Evolutionary conservation across 108 stramenopile genomes (phyloP).

Genomic region (Skeletonema potamos): DNA sequence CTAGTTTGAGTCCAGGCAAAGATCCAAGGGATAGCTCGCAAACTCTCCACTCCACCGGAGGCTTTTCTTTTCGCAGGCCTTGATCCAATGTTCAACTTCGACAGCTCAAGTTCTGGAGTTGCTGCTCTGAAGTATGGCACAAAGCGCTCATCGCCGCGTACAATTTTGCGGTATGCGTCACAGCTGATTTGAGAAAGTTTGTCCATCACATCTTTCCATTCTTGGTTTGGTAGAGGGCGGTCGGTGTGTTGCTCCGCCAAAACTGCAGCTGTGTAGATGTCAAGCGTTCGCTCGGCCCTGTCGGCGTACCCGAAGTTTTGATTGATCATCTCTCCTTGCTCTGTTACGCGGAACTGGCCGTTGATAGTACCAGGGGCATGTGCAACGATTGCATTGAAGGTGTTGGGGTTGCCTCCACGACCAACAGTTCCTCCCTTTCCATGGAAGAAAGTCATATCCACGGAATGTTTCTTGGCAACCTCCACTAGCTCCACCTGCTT

Average conservation of each 20-base stretch:
- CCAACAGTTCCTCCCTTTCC: conserved; percentile 82
- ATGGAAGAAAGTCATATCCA: conserved; percentile 88
- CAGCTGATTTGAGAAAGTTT: conserved; percentile 84
- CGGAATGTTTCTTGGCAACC: conserved; percentile 63
- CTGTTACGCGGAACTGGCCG: conserved; percentile 97
- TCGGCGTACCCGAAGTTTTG: conserved; percentile 93
- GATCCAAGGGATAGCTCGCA: conserved; percentile 89
- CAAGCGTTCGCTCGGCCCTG: conserved; percentile 90
- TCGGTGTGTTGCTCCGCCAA: conserved; percentile 81
- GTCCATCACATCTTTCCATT: conserved; percentile 88
- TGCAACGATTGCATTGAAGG: conserved; percentile 86
- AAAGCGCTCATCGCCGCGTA: conserved; percentile 86
- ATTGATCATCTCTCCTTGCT: conserved; percentile 99
- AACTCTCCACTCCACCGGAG: conserved; percentile 93
- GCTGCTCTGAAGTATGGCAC: conserved; percentile 97
- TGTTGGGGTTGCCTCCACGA: conserved; percentile 80
- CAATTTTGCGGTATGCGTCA: conserved; percentile 87
- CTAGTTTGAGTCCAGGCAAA: conserved; percentile 99
- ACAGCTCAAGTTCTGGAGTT: conserved; percentile 95
- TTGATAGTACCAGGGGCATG: conserved; percentile 93
- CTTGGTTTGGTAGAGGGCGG: conserved; percentile 51
- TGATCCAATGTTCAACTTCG: conserved; percentile 94
- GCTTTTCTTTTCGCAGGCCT: conserved; percentile 95
- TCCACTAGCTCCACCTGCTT: conserved; percentile 84
- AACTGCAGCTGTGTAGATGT: conserved; percentile 95